These are phyloP conservation scores for Pseudonectria foliicola DNA, from an alignment of 2,329 filamentous ascomycete species.

Conservation along the genomic window DNA sequence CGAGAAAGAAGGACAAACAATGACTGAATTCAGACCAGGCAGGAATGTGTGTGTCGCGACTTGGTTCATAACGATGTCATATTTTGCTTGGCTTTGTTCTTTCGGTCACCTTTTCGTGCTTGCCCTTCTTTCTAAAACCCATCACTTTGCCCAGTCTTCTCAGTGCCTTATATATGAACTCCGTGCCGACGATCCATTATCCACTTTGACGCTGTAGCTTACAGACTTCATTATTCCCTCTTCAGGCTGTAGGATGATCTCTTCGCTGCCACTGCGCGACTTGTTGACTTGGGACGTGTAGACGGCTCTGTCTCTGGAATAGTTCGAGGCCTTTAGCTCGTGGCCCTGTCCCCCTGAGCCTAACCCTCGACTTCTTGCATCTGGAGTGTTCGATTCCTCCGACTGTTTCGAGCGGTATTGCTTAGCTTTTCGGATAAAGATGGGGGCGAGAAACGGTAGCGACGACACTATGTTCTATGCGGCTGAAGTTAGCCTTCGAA, in stretches of 20 bases:
- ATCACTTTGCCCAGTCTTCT: too few relatives aligned
- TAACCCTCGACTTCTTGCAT: conserved; percentile 14
- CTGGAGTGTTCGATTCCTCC: conserved; percentile 22
- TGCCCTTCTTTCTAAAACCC: too few relatives aligned
- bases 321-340: conserved; percentile 32
- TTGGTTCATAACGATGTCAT: too few relatives aligned
- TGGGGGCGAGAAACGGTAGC: conserved; percentile 37
- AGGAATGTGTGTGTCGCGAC: too few relatives aligned
- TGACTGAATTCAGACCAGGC: too few relatives aligned
- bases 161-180: too few relatives aligned
- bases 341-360: conserved; percentile 26
- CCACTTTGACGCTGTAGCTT: conserved; percentile 34
- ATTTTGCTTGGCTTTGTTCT: too few relatives aligned
- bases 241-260: conserved; percentile 30
- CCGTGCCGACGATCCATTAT: conserved; percentile 14
- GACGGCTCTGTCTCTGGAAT: conserved; percentile 23
- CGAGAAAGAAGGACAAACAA: too few relatives aligned
- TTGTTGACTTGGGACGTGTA: conserved; percentile 21
- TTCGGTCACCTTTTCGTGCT: too few relatives aligned
- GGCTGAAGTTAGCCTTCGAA: background rate
- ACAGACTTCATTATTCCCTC: conserved; percentile 35
- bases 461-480: conserved; percentile 39
- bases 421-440: conserved; percentile 35
- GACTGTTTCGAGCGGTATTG: conserved; percentile 34
- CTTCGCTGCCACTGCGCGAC: conserved; percentile 27